Evolutionary conservation across 352 stramenopile genomes (phyloP).

Genomic region (Ophiocytium majus): DNA sequence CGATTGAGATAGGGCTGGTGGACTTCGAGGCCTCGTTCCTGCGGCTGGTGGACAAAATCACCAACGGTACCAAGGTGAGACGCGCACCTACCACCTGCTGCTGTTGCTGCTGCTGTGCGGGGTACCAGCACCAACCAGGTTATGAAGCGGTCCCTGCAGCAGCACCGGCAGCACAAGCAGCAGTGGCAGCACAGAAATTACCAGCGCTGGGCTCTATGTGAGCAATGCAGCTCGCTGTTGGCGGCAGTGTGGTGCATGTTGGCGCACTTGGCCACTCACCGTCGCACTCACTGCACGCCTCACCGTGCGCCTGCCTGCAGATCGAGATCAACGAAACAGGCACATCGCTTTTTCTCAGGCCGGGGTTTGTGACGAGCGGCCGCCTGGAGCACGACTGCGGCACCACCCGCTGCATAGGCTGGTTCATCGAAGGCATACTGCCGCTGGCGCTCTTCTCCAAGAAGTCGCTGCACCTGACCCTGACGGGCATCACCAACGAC

Average conservation of each 20-base stretch:
- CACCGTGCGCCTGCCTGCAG: conserved; percentile 54
- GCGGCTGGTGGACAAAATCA: conserved; percentile 90
- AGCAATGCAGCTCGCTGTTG: too few species aligned
- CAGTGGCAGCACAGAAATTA: conserved; percentile 62
- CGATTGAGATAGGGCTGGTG: conserved; percentile 79
- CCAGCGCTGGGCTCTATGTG: too few species aligned
- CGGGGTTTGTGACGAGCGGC: conserved; percentile 90
- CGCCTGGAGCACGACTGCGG: conserved; percentile 91
- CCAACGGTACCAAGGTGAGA: conserved; percentile 74
- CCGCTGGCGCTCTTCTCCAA: conserved; percentile 93
- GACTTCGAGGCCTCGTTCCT: conserved; percentile 96
- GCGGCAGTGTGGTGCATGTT: too few species aligned
- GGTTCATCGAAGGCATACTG: conserved; percentile 97
- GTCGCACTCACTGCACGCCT: too few species aligned
- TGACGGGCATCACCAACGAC: conserved; percentile 90
- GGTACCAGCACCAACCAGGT: too few species aligned
- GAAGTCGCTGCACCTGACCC: conserved; percentile 82
- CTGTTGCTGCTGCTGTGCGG: too few species aligned
- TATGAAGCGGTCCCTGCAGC: neutral
- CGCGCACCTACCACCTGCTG: too few species aligned
- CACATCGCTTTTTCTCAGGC: conserved; percentile 92
- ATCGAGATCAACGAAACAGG: conserved; percentile 99
- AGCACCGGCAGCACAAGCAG: neutral
- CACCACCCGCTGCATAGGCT: conserved; percentile 83
- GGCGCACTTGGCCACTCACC: too few species aligned